Conservation (phyloP, 1,284 basidiomycete species). For the Cryptococcus maquisensis region DNA sequence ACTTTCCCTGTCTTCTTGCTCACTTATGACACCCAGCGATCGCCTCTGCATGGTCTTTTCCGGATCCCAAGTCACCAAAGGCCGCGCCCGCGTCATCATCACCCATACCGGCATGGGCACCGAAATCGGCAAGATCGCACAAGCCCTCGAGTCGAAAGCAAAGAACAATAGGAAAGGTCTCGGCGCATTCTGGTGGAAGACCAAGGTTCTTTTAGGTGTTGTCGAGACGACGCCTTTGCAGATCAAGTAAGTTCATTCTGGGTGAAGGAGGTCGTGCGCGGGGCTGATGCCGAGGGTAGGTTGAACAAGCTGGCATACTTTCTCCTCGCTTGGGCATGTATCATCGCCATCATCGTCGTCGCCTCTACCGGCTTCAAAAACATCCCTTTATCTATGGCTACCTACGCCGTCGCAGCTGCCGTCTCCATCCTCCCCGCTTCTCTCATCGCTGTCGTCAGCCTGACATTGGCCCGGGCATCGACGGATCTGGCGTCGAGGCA, state of each 20-base stretch:
- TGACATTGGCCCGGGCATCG: slow-evolving; percentile 48
- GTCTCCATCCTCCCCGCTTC: slow-evolving; percentile 57
- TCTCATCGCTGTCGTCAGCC: slow-evolving; percentile 49
- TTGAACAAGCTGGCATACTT: slow-evolving; percentile 59
- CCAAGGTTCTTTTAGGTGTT: slow-evolving; percentile 50
- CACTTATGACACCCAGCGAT: slow-evolving; percentile 21
- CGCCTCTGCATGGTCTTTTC: slow-evolving; percentile 52
- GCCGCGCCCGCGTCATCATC: slow-evolving; percentile 59
- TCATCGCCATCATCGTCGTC: slow-evolving; percentile 60
- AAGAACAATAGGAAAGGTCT: slow-evolving; percentile 44
- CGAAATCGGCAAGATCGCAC: slow-evolving; percentile 61
- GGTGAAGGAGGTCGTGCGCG: not conserved
- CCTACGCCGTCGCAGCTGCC: slow-evolving; percentile 54
- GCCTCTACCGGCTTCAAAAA: slow-evolving; percentile 55
- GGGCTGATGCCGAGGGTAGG: slow-evolving; percentile 7
- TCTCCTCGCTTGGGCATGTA: slow-evolving; percentile 57
- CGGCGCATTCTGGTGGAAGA: slow-evolving; percentile 41
- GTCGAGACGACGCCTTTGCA: slow-evolving; percentile 59
- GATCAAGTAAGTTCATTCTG: slow-evolving; percentile 51
- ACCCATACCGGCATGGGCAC: slow-evolving; percentile 64
- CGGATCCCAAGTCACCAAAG: slow-evolving; percentile 62
- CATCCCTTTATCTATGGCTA: slow-evolving; percentile 47
- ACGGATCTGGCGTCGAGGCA: slow-evolving; percentile 50
- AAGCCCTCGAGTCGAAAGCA: slow-evolving; percentile 50
- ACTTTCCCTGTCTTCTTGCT: not conserved